Conservation (phyloP, 73 alveolate species). For the Paramecium sonneborni region DNA sequence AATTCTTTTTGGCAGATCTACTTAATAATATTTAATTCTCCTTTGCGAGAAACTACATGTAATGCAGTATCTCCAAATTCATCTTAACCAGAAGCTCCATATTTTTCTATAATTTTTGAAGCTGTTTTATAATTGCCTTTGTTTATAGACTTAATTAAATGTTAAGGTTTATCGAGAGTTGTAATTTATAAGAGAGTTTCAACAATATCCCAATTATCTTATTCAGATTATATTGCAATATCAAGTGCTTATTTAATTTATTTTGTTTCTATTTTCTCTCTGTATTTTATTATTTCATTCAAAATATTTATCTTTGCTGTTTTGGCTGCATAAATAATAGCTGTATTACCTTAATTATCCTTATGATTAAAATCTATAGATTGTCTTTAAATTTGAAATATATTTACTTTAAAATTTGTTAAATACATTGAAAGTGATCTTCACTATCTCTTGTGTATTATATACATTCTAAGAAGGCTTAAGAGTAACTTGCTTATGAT, state of each 20-base stretch:
- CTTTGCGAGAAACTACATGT: constrained; percentile 30
- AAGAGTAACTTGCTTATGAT: background rate
- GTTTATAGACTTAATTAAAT: background rate
- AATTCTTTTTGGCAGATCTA: constrained; percentile 9
- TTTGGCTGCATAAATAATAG: background rate
- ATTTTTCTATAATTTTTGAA: background rate
- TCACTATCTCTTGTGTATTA: constrained; percentile 24
- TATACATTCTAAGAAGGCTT: constrained; percentile 36
- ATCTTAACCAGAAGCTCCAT: constrained; percentile 20
- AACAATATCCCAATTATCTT: constrained; percentile 54
- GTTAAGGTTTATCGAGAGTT: background rate
- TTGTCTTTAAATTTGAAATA: background rate
- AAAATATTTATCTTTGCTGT: constrained; percentile 14
- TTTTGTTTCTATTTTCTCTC: background rate
- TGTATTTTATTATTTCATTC: background rate
- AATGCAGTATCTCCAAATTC: constrained; percentile 59
- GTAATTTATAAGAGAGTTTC: background rate
- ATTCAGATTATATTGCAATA: background rate
- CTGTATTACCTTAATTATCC: constrained; percentile 23
- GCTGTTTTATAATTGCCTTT: constrained; percentile 8
- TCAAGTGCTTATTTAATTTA: background rate
- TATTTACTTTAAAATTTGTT: background rate
- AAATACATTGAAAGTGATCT: constrained; percentile 13
- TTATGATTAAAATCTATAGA: background rate
- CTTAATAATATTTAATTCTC: constrained; percentile 35